These are phyloP conservation scores for Agroathelia rolfsii DNA, from an alignment of 1,284 basidiomycete species.

Conservation along the genomic window DNA sequence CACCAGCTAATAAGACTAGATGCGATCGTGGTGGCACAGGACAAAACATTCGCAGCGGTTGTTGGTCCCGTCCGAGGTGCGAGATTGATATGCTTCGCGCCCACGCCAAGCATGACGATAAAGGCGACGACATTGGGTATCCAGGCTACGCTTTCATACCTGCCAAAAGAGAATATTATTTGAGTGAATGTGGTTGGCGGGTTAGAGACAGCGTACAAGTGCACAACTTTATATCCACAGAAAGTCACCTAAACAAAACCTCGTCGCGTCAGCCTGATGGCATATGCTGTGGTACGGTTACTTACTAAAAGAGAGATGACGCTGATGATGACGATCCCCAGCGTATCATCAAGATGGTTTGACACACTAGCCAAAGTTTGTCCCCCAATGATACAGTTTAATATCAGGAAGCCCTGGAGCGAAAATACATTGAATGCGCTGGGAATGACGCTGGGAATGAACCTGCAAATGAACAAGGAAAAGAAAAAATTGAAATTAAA, in stretches of 20 bases:
- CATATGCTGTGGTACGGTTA: neutral
- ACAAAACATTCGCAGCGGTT: slow-evolving; percentile 22
- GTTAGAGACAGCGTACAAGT: no score
- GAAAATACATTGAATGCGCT: slow-evolving; percentile 25
- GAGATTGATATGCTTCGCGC: no score
- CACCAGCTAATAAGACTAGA: slow-evolving; percentile 42
- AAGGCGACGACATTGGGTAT: slow-evolving; percentile 2
- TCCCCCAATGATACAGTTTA: slow-evolving; percentile 36
- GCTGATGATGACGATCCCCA: slow-evolving; percentile 3
- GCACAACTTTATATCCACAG: no score
- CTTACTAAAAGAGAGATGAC: slow-evolving; percentile 2
- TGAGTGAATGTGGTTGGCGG: neutral
- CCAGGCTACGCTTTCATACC: slow-evolving; percentile 3
- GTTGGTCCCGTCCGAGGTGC: no score
- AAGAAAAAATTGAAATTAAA: neutral
- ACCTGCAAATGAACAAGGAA: slow-evolving; percentile 14
- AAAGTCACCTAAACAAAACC: no score
- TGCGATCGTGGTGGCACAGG: slow-evolving; percentile 34
- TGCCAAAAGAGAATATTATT: neutral
- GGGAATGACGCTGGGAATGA: slow-evolving; percentile 25
- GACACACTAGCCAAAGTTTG: slow-evolving; percentile 30
- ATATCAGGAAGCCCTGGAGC: slow-evolving; percentile 34
- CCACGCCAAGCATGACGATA: neutral
- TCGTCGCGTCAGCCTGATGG: no score
- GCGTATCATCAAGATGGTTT: neutral